Evolutionary conservation across 129 eudicot species (phyloP).

Genomic region (Lactuca sativa): DNA sequence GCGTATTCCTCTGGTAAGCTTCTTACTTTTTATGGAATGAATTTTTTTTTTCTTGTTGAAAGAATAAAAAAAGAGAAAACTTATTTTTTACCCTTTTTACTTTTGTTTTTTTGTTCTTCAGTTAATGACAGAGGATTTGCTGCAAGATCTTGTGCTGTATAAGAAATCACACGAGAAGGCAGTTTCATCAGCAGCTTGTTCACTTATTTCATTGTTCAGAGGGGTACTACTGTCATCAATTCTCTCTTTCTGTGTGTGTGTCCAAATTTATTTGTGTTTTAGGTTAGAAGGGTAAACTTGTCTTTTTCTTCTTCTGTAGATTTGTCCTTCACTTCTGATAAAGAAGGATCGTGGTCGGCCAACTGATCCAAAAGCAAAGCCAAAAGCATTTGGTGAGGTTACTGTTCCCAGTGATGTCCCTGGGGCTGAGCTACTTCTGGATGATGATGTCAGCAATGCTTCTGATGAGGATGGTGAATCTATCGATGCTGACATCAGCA

Average conservation of each 20-base stretch:
- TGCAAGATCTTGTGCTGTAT: conserved; percentile 94
- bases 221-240: conserved; percentile 53
- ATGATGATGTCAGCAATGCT: conserved; percentile 36
- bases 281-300: neutral
- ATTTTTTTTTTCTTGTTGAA: neutral
- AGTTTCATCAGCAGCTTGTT: conserved; percentile 93
- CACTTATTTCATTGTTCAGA: conserved; percentile 86
- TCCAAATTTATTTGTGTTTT: neutral
- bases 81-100: too few species aligned
- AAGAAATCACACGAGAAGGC: conserved; percentile 88
- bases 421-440: conserved; percentile 70
- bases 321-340: conserved; percentile 86
- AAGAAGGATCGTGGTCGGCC: conserved; percentile 97
- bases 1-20: conserved; percentile 86
- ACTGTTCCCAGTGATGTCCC: conserved; percentile 67
- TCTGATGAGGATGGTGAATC: conserved; percentile 31
- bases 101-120: conserved; percentile 25
- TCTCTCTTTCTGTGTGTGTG: neutral
- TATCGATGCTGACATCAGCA: conserved; percentile 40
- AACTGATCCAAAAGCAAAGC: conserved; percentile 70
- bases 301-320: conserved; percentile 36
- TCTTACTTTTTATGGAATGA: conserved; percentile 9
- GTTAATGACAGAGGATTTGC: conserved; percentile 96
- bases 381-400: conserved; percentile 94
- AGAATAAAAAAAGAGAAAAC: too few species aligned